Evolutionary conservation across 2,329 filamentous ascomycete genomes (phyloP).

Genomic region (Fusarium sp.): DNA sequence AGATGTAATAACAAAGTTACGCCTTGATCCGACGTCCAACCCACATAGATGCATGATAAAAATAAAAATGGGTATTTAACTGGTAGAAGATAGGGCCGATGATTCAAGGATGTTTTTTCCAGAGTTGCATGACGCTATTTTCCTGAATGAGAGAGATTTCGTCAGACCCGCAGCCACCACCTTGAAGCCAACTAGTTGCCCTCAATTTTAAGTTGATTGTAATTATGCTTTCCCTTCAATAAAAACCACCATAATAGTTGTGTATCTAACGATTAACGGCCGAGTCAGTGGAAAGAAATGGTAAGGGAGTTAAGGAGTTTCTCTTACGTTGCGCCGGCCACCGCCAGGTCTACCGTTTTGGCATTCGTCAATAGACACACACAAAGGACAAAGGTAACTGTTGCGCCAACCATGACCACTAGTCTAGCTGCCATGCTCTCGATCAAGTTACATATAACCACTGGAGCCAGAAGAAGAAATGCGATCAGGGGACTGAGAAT

Average conservation of each 20-base stretch:
- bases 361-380: background rate
- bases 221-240: background rate
- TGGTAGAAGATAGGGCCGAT: too few relatives aligned
- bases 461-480: background rate
- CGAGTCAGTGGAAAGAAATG: background rate
- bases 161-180: too few relatives aligned
- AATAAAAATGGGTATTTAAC: too few relatives aligned
- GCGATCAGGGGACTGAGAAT: background rate
- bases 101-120: too few relatives aligned
- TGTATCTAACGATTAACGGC: background rate
- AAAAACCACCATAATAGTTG: background rate
- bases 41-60: too few relatives aligned
- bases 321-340: background rate
- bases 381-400: background rate
- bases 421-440: background rate
- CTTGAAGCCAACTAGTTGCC: too few relatives aligned
- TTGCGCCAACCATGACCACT: background rate
- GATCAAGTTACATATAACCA: background rate
- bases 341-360: background rate
- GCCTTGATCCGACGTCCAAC: too few relatives aligned
- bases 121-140: too few relatives aligned
- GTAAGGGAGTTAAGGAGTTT: background rate
- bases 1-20: too few relatives aligned
- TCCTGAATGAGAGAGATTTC: too few relatives aligned
- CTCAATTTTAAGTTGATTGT: too few relatives aligned